Base-by-base conservation (phyloP, 306 rosid species). In the Malus fusca region DNA sequence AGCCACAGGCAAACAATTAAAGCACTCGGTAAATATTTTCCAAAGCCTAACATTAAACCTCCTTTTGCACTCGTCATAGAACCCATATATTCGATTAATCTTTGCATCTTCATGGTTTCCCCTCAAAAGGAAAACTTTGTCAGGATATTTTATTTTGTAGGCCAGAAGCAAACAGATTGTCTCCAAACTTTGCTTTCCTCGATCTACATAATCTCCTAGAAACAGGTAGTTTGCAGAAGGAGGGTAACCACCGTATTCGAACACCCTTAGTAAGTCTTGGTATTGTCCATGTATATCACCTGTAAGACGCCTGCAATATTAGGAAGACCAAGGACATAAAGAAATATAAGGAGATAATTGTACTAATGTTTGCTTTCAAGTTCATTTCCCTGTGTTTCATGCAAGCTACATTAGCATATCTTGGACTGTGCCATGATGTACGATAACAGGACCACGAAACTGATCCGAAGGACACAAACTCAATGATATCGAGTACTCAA, bases 51-150 rank as follows among this genome's bases (percentile, higher is more conserved):
- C 91, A 61, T 92, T 92, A 74, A 90, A 92, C 78, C 96, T 87
- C 88, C 97, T 84, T 80, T 92, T 92, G 76, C 97, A 90, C 77
- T 92, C 97, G 17, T 92, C 96, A 25, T 90, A 92, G 82, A 92
- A 92, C 17, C 97, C 97, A 18, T 92, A 92, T 77, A 92, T 86
- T 31, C 96, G 82, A 78, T 92, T 92, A 56, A 92, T 88, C 91
- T 90, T 90, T 26, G 97, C 97, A 10, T 92, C 97, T 76, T 92
- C 97, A 21, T 92, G 97, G 88, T 92, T 92, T 79, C 97, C 97
- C 77, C 97, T 84, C 87, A 92, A 75, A 30, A 92, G 91, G 59
- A 37, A 55, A 68, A 92, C 56, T 73, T 77, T 90, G 68, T 90
- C 91, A 3, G 96, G 97, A 77, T 87, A 84, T 80, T 83, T 88